Conservation (phyloP, 1,139 yeast species). For the Martiniozyma asiatica region DNA sequence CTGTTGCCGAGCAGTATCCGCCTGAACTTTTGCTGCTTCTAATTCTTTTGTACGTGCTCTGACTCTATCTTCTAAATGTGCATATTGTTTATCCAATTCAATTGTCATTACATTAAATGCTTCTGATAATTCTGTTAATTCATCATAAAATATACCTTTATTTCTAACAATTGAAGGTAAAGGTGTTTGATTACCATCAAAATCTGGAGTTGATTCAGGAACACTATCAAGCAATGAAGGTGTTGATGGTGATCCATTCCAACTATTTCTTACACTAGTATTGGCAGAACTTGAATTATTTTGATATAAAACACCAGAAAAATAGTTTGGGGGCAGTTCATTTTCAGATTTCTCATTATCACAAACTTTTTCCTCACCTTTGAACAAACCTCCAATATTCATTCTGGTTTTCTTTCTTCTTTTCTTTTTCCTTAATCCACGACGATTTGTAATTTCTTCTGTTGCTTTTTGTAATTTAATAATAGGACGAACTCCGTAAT, state of each 20-base stretch:
- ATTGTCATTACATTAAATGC: conserved; percentile 89
- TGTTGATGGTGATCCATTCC: conserved; percentile 10
- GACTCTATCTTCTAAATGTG: conserved; percentile 83
- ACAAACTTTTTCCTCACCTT: too few relatives aligned
- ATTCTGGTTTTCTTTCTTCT: conserved; percentile 5
- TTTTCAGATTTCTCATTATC: too few relatives aligned
- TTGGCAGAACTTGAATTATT: not conserved
- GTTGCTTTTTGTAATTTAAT: conserved; percentile 74
- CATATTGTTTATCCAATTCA: conserved; percentile 72
- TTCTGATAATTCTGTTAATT: conserved; percentile 73
- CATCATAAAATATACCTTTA: conserved; percentile 57
- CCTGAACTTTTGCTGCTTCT: conserved; percentile 79
- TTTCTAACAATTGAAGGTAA: conserved; percentile 18
- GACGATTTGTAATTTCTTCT: conserved; percentile 36
- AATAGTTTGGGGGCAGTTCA: too few relatives aligned
- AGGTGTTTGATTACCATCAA: conserved; percentile 6
- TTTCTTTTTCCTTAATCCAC: conserved; percentile 17
- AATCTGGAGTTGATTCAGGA: conserved; percentile 2
- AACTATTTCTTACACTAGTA: conserved; percentile 8
- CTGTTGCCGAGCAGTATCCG: conserved; percentile 61
- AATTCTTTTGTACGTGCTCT: conserved; percentile 75
- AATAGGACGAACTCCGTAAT: conserved; percentile 78
- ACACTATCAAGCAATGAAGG: conserved; percentile 15
- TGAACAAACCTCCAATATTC: too few relatives aligned
- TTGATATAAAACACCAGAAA: too few relatives aligned